phyloP scores from a whole-genome alignment of 73 alveolate genomes.

The Durusdinium trenchii region DNA sequence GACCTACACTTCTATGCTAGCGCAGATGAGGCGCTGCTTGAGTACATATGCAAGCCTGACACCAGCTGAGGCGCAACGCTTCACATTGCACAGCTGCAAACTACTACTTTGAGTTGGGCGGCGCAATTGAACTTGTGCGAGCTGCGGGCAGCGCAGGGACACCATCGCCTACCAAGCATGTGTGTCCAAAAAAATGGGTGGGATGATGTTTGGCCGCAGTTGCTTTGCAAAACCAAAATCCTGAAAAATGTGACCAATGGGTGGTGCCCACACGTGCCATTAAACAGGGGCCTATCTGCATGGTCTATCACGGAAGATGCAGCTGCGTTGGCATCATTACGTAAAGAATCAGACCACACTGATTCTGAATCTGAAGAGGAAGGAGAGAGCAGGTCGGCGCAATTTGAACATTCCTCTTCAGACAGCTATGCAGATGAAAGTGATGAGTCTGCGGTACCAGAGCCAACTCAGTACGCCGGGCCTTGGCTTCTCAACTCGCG shows the following conservation, averaged over 20 bases:
- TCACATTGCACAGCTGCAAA: slow-evolving; percentile 10
- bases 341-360: no score
- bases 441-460: no score
- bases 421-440: no score
- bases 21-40: slow-evolving; percentile 3
- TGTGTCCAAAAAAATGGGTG: not conserved
- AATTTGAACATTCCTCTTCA: no score
- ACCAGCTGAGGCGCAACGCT: not conserved
- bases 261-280: no score
- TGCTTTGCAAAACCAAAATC: not conserved
- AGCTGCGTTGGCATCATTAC: no score
- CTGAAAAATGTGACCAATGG: not conserved
- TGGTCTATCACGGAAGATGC: no score
- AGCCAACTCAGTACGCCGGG: no score
- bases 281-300: no score
- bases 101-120: not conserved
- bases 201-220: not conserved
- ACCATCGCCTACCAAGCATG: not conserved
- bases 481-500: slow-evolving; percentile 9
- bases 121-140: not conserved
- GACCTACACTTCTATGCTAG: not conserved
- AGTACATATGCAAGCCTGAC: not conserved
- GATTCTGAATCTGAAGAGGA: no score
- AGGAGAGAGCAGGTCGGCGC: no score
- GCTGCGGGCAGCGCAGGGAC: not conserved